Evolutionary conservation across 805 yeast genomes (phyloP).

Genomic region (Lipomyces chichibuensis): DNA sequence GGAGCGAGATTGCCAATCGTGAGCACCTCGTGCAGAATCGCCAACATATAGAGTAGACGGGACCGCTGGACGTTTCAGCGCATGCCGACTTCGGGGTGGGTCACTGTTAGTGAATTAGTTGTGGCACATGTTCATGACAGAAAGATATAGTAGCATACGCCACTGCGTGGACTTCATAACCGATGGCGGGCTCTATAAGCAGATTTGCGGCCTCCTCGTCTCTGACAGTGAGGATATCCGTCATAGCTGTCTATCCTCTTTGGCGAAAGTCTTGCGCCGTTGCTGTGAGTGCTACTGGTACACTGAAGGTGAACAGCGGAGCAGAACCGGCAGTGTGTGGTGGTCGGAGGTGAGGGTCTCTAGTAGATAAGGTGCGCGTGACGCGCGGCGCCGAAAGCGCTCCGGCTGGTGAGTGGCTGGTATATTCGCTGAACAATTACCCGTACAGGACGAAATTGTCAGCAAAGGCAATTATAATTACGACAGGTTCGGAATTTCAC

Average conservation of each 20-base stretch:
- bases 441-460: too few species aligned
- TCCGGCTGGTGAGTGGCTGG: too few species aligned
- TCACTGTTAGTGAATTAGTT: not conserved
- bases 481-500: too few species aligned
- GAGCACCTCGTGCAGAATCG: not conserved
- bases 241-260: not conserved
- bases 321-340: too few species aligned
- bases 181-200: conserved; percentile 18
- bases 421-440: too few species aligned
- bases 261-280: not conserved
- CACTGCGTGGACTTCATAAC: not conserved
- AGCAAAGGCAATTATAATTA: too few species aligned
- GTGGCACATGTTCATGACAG: not conserved
- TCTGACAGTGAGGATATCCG: not conserved
- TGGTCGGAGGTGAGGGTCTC: too few species aligned
- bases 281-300: not conserved
- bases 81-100: conserved; percentile 1
- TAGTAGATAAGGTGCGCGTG: too few species aligned
- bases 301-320: not conserved
- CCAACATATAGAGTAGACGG: not conserved
- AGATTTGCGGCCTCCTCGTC: conserved; percentile 25
- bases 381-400: too few species aligned
- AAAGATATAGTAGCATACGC: conserved; percentile 1
- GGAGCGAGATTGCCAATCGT: not conserved
- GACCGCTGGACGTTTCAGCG: not conserved